These are phyloP conservation scores for Boletus patriciae DNA, from an alignment of 768 basidiomycete genomes.

Conservation along the genomic window DNA sequence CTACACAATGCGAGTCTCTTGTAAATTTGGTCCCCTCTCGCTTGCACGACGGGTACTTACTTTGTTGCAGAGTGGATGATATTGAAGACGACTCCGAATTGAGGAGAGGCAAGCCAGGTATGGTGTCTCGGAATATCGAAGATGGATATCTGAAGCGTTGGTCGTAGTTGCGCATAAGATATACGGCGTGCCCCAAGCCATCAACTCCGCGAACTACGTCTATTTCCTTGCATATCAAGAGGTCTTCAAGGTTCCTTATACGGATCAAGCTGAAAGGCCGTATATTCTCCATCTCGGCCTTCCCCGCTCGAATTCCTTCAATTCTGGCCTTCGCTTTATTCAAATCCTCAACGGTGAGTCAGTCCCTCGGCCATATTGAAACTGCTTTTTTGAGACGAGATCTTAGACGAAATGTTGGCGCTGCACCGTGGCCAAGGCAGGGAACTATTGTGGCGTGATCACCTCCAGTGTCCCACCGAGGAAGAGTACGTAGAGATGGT, in stretches of 20 bases:
- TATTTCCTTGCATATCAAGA: slow-evolving; percentile 94
- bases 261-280: slow-evolving; percentile 13
- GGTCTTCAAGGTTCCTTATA: slow-evolving; percentile 45
- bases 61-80: slow-evolving; percentile 73
- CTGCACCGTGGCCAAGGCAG: slow-evolving; percentile 93
- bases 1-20: slow-evolving; percentile 91
- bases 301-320: not conserved
- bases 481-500: slow-evolving; percentile 96
- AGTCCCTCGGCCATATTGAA: not conserved
- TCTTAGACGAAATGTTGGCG: slow-evolving; percentile 64
- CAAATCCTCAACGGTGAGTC: slow-evolving; percentile 70
- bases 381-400: not conserved
- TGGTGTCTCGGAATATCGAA: not conserved
- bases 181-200: slow-evolving; percentile 93
- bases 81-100: slow-evolving; percentile 91
- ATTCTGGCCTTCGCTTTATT: slow-evolving; percentile 51
- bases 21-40: slow-evolving; percentile 44
- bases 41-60: not conserved
- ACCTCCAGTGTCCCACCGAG: slow-evolving; percentile 85
- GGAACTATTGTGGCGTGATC: slow-evolving; percentile 92
- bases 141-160: not conserved
- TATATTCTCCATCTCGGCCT: slow-evolving; percentile 39
- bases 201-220: slow-evolving; percentile 96
- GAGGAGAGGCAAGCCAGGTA: slow-evolving; percentile 81
- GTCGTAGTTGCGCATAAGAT: slow-evolving; percentile 86